Conservation (phyloP, 805 yeast species). For the Candida quercuum region DNA sequence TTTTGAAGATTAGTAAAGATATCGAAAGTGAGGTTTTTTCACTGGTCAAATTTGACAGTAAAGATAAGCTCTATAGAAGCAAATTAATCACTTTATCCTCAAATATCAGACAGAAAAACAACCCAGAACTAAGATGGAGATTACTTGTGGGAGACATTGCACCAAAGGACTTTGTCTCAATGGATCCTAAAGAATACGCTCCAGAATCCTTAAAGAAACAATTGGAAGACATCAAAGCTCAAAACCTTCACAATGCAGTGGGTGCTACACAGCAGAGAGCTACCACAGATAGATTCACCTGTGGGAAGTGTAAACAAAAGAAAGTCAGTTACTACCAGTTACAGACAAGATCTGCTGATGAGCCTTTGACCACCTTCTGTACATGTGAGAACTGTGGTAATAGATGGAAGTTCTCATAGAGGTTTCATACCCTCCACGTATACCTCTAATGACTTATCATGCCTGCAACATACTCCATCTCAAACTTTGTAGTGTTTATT, state of each 20-base stretch:
- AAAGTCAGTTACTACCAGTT: slow-evolving; percentile 95
- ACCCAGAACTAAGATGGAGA: slow-evolving; percentile 74
- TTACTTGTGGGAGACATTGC: slow-evolving; percentile 62
- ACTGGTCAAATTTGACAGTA: slow-evolving; percentile 50
- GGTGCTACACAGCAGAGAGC: slow-evolving; percentile 96
- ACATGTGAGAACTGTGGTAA: slow-evolving; percentile 97
- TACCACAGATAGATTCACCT: slow-evolving; percentile 91
- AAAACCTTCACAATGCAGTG: slow-evolving; percentile 92
- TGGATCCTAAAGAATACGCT: slow-evolving; percentile 95
- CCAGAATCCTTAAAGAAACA: slow-evolving; percentile 86
- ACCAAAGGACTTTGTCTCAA: slow-evolving; percentile 61
- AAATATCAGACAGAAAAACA: slow-evolving; percentile 83
- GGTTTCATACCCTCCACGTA: background rate
- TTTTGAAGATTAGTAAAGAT: slow-evolving; percentile 58
- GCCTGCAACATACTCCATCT: no score
- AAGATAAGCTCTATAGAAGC: slow-evolving; percentile 58
- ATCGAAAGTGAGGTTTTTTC: slow-evolving; percentile 71
- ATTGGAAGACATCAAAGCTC: slow-evolving; percentile 77
- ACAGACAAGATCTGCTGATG: slow-evolving; percentile 99
- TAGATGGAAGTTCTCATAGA: slow-evolving; percentile 90
- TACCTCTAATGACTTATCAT: no score
- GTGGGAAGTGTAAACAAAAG: slow-evolving; percentile 97
- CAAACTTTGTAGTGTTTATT: no score
- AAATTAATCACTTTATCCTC: slow-evolving; percentile 82
- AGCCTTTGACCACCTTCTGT: slow-evolving; percentile 96